A percentile compares a stretch with the other conserved stretches of the same genome.
phyloP scores from a whole-genome alignment of 805 yeast species.

The Sugiyamaella floridensis region DNA sequence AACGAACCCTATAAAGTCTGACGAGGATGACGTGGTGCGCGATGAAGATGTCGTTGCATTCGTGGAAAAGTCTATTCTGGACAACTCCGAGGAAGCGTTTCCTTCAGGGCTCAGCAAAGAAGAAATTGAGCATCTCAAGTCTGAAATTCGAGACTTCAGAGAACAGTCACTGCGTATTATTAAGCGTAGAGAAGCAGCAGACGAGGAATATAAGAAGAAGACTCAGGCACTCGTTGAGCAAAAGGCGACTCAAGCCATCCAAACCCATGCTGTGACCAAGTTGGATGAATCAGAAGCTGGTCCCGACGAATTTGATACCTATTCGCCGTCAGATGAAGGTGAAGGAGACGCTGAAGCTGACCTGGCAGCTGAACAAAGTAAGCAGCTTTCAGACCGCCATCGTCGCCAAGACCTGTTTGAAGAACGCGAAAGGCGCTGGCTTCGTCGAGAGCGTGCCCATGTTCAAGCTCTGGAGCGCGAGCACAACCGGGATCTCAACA shows the following conservation, averaged over 20 bases:
- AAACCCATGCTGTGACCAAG: neutral
- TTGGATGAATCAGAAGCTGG: slow-evolving; percentile 8
- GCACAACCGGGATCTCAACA: slow-evolving; percentile 8
- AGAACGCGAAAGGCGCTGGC: slow-evolving; percentile 33
- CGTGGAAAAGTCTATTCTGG: neutral
- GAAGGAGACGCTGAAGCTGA: slow-evolving; percentile 8
- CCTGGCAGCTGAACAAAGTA: slow-evolving; percentile 4
- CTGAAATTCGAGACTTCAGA: slow-evolving; percentile 20
- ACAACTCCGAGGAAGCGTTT: slow-evolving; percentile 8
- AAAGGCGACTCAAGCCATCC: slow-evolving; percentile 6
- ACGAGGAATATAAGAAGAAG: slow-evolving; percentile 13
- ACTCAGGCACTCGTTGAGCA: slow-evolving; percentile 11
- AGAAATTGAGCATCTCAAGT: slow-evolving; percentile 10
- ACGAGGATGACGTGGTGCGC: neutral
- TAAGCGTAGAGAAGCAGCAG: slow-evolving; percentile 7
- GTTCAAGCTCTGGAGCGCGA: slow-evolving; percentile 20
- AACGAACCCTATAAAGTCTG: neutral
- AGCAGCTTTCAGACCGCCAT: slow-evolving; percentile 8
- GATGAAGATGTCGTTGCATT: neutral
- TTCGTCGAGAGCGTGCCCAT: slow-evolving; percentile 36
- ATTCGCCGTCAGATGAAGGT: neutral
- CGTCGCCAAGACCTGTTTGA: slow-evolving; percentile 10
- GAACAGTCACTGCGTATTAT: slow-evolving; percentile 16
- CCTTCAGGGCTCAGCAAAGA: slow-evolving; percentile 1
- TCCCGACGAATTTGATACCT: slow-evolving; percentile 3